A percentile compares a stretch with the other conserved stretches of the same genome.
Conservation (phyloP, 176 grass and related monocot genomes). For the Panicum miliaceum region DNA sequence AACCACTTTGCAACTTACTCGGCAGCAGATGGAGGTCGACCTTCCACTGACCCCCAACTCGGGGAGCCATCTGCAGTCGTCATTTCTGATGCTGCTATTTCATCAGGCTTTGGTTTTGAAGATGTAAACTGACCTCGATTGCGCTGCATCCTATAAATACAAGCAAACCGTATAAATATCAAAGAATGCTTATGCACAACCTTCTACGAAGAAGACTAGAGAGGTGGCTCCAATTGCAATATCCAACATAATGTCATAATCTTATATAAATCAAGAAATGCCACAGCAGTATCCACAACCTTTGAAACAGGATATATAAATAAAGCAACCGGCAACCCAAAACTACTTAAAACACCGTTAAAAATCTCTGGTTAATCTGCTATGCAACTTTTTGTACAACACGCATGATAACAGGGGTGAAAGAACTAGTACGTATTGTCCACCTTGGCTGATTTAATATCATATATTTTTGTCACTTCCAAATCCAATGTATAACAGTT, state of each 20-base stretch:
- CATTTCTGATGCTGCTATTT: slow-evolving; percentile 51
- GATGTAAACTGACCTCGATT: slow-evolving; percentile 98
- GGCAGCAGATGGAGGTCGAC: slow-evolving; percentile 81
- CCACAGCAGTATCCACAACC: not conserved
- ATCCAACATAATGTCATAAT: not conserved
- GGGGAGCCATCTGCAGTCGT: slow-evolving; percentile 61
- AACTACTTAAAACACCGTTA: not conserved
- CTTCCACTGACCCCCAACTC: slow-evolving; percentile 82
- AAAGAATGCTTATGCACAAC: slow-evolving; percentile 3
- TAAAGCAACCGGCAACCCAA: not conserved
- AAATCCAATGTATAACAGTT: not conserved
- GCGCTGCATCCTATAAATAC: slow-evolving; percentile 85
- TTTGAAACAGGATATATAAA: slow-evolving; percentile 18
- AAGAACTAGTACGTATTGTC: not conserved
- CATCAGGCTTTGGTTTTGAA: slow-evolving; percentile 90
- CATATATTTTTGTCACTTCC: not conserved
- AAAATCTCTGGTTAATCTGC: too few species aligned
- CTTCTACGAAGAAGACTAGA: slow-evolving; percentile 12
- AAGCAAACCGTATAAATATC: slow-evolving; percentile 9
- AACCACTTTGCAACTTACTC: slow-evolving; percentile 56
- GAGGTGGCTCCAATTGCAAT: not conserved
- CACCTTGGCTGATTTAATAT: not conserved
- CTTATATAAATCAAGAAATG: slow-evolving; percentile 21
- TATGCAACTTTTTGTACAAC: not conserved
- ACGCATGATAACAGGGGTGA: not conserved